Conservation (phyloP, 2,329 filamentous ascomycete genomes). For the Fusarium duplospermum region DNA sequence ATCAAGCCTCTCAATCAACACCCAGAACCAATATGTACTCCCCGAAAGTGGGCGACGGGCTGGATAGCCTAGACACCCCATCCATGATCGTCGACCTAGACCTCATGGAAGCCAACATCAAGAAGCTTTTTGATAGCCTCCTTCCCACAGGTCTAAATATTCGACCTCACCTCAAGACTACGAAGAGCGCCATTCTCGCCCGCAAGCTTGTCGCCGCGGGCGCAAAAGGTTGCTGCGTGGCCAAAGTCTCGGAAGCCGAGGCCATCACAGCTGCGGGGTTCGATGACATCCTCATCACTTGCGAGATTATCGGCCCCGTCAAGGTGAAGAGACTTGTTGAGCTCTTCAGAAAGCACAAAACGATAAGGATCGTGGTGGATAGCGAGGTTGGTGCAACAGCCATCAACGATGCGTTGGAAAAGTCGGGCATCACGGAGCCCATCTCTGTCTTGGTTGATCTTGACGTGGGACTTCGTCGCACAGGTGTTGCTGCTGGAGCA, state of each 20-base stretch:
- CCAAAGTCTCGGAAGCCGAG: conserved; percentile 33
- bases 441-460: conserved; percentile 27
- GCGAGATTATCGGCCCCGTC: conserved; percentile 22
- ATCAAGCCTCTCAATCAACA: not conserved
- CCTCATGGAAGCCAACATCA: conserved; percentile 63
- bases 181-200: conserved; percentile 21
- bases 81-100: conserved; percentile 67
- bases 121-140: conserved; percentile 57
- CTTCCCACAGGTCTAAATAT: conserved; percentile 55
- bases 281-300: conserved; percentile 35
- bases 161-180: conserved; percentile 33
- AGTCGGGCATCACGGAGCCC: conserved; percentile 2
- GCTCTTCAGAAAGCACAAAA: conserved; percentile 13
- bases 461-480: conserved; percentile 31
- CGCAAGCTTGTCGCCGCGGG: conserved; percentile 29
- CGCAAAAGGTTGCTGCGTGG: conserved; percentile 31
- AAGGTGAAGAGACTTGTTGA: conserved; percentile 29
- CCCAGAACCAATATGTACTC: not conserved
- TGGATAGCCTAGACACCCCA: conserved; percentile 60
- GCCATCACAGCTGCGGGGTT: conserved; percentile 30
- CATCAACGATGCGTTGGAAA: conserved; percentile 15
- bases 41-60: conserved; percentile 16
- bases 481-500: not conserved
- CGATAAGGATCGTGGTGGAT: conserved; percentile 28
- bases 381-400: conserved; percentile 14